phyloP scores from a whole-genome alignment of 148 eudicot genomes.

The Dysphania ambrosioides region DNA sequence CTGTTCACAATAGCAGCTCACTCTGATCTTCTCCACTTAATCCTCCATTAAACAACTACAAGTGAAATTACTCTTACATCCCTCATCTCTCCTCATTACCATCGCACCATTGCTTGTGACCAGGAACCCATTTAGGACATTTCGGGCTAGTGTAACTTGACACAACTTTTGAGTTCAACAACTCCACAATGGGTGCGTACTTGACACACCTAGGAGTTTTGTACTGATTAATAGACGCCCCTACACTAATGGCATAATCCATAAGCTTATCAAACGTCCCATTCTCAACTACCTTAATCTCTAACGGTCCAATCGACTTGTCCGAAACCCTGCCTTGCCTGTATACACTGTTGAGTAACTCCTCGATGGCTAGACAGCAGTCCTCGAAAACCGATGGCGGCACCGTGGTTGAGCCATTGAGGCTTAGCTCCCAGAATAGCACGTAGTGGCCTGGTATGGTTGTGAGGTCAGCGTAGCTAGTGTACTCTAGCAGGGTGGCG shows the following conservation, averaged over 20 bases:
- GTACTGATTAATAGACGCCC: slow-evolving; percentile 94
- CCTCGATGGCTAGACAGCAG: slow-evolving; percentile 63
- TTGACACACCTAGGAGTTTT: slow-evolving; percentile 93
- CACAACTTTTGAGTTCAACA: slow-evolving; percentile 66
- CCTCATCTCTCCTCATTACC: slow-evolving; percentile 36
- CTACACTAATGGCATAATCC: slow-evolving; percentile 86
- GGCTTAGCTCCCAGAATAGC: slow-evolving; percentile 61
- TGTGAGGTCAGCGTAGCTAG: slow-evolving; percentile 58
- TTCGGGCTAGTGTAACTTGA: slow-evolving; percentile 66
- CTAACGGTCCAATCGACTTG: slow-evolving; percentile 71
- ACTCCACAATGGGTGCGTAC: slow-evolving; percentile 76
- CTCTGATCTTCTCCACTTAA: neutral
- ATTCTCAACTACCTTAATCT: slow-evolving; percentile 57
- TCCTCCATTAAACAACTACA: slow-evolving; percentile 18
- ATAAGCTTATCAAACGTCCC: slow-evolving; percentile 77
- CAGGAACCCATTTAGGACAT: slow-evolving; percentile 85
- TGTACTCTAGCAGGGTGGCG: slow-evolving; percentile 58
- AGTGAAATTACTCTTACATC: neutral
- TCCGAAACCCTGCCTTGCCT: slow-evolving; percentile 73
- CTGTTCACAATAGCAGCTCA: slow-evolving; percentile 5
- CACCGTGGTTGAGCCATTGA: slow-evolving; percentile 35
- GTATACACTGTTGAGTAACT: slow-evolving; percentile 69
- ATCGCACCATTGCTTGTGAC: slow-evolving; percentile 78
- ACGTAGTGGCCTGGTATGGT: slow-evolving; percentile 73
- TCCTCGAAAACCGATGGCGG: slow-evolving; percentile 67